phyloP scores from a whole-genome alignment of 202 grass and related monocot species.

The Setaria italica region DNA sequence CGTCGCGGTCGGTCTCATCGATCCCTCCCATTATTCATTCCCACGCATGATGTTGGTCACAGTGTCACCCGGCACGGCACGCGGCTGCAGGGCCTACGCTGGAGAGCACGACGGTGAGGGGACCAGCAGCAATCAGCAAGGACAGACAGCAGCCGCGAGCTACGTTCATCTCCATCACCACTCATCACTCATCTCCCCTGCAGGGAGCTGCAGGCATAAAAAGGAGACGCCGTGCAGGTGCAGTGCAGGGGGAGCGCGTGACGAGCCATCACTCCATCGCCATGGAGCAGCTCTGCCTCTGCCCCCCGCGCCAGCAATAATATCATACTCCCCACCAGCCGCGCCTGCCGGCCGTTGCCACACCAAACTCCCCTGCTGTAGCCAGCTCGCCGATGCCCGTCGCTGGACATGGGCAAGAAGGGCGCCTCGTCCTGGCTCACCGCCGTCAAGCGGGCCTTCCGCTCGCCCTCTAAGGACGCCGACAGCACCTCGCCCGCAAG shows the following conservation, averaged over 20 bases:
- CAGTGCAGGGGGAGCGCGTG: constrained; percentile 37
- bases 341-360: not conserved
- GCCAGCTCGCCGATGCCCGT: constrained; percentile 31
- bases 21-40: too few species aligned
- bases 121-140: too few species aligned
- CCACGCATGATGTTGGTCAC: too few species aligned
- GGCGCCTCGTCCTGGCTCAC: constrained; percentile 89
- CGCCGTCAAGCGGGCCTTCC: constrained; percentile 92
- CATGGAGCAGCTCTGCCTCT: not conserved
- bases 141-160: too few species aligned
- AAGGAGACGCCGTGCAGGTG: too few species aligned
- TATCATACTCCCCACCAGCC: not conserved
- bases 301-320: constrained; percentile 17
- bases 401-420: constrained; percentile 90
- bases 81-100: too few species aligned
- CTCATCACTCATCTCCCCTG: too few species aligned
- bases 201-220: too few species aligned
- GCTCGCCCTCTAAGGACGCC: constrained; percentile 90
- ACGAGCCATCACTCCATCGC: not conserved
- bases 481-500: constrained; percentile 43
- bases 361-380: not conserved
- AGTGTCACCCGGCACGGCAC: too few species aligned
- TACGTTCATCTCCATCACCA: too few species aligned
- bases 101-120: too few species aligned
- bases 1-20: too few species aligned